Percentiles rank a stretch among this genome's conserved stretches.
These are phyloP conservation scores for Protomyces inundatus DNA, from an alignment of 1,139 yeast genomes.

Conservation along the genomic window DNA sequence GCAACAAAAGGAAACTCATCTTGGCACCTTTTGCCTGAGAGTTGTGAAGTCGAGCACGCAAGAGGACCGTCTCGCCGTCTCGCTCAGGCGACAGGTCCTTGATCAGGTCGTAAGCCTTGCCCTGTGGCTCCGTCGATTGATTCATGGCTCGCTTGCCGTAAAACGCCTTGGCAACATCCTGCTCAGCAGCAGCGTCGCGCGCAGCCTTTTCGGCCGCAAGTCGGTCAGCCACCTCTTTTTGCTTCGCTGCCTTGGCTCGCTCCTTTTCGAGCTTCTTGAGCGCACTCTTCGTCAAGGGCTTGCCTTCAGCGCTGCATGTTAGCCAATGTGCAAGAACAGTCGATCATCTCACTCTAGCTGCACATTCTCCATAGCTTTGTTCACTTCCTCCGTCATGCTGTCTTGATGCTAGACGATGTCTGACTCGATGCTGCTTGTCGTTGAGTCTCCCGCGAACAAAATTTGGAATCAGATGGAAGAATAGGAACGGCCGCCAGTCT, in stretches of 20 bases:
- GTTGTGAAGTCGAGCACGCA: conserved; percentile 91
- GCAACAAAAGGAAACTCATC: conserved; percentile 79
- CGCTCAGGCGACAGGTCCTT: conserved; percentile 51
- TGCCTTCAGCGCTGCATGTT: conserved; percentile 69
- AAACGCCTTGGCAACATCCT: conserved; percentile 73
- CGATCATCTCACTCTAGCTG: background rate
- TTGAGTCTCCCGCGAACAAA: too few species aligned
- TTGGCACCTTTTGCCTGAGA: conserved; percentile 86
- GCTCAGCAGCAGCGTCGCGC: conserved; percentile 62
- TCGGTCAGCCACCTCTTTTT: conserved; percentile 88
- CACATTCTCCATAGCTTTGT: background rate
- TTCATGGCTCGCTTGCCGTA: conserved; percentile 87
- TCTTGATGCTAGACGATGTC: background rate
- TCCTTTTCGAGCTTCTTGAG: conserved; percentile 91
- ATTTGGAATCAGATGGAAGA: too few species aligned
- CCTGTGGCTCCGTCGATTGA: conserved; percentile 67
- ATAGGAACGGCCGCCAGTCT: too few species aligned
- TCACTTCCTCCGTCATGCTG: background rate
- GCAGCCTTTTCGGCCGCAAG: conserved; percentile 82
- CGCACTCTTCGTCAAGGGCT: conserved; percentile 91
- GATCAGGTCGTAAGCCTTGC: conserved; percentile 55
- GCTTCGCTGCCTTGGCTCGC: conserved; percentile 84
- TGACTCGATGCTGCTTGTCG: too few species aligned
- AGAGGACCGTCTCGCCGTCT: conserved; percentile 72
- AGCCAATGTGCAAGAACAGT: background rate